Evolutionary conservation across 2,329 filamentous ascomycete species (phyloP), one percentile per base, ranked within the genome.

Genomic region (Orbilia javanica): DNA sequence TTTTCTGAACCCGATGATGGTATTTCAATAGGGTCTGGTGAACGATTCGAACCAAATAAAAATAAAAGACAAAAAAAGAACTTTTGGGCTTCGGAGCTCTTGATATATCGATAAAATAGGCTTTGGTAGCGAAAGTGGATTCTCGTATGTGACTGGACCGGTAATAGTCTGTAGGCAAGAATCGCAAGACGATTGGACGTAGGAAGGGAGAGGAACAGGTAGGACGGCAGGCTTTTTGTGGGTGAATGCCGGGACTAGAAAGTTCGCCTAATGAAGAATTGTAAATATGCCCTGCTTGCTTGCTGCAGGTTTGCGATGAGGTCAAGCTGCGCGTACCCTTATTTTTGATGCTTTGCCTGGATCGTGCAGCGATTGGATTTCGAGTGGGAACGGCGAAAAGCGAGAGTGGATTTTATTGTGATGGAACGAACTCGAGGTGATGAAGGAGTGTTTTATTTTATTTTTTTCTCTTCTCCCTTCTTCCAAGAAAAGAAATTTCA

Each of bases 301-400:
- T 50, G 42, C 46, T 65, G 50, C 31, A 65, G 55, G 34, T 72
- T 44, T 73, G 69, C 50, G 69, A 73, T 73, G 69, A 73, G 69
- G 69, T 73, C 50, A 66, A 65, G n/a, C 62, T 67, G 70, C 70
- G 70, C 70, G 70, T 74, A 68, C 27, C 63, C 29, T 67, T 62
- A 22, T 44, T 57, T 68, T 44, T 44, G 34, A 57, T 65, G 57
- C 60, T 50, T 34, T 64, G 57, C 68, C 68, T 50, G 69, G 39
- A 15, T 42, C 44, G 53, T 60, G 69, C 69, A 66, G 70, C 63
- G 63, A 68, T 63, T 48, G 39, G 42, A 63, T 53, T n/a, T 74
- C 34, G 70, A 46, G 63, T 31, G 64, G 27, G n/a, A 11, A 48
- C 7, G 52, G 55, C 20, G 31, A 13, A 60, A 34, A 60, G 55